Percentiles rank a stretch among this genome's conserved stretches.
Conservation (phyloP, 108 stramenopile genomes). For the Mayamaea pseudoterrestris region DNA sequence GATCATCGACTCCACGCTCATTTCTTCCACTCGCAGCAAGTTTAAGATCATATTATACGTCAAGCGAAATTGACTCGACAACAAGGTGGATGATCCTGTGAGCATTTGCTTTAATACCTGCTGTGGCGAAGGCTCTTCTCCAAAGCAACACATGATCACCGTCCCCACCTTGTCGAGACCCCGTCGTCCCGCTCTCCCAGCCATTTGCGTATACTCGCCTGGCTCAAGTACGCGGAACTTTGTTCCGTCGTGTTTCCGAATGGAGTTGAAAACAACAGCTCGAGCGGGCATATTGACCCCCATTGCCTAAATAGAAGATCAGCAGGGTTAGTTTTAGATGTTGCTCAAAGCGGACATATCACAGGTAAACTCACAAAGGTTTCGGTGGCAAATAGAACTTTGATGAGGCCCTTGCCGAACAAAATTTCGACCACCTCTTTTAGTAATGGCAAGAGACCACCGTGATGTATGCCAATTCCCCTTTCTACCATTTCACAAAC, state of each 20-base stretch:
- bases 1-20: constrained; percentile 96
- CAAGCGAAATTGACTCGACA: constrained; percentile 87
- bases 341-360: too few species aligned
- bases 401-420: constrained; percentile 87
- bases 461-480: constrained; percentile 97
- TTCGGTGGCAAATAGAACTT: constrained; percentile 96
- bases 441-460: constrained; percentile 94
- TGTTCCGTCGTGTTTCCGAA: constrained; percentile 92
- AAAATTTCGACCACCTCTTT: constrained; percentile 96
- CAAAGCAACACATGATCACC: constrained; percentile 45
- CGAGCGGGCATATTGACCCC: constrained; percentile 99
- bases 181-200: constrained; percentile 91
- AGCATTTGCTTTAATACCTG: constrained; percentile 69
- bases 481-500: constrained; percentile 77
- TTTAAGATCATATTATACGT: constrained; percentile 98
- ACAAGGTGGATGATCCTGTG: constrained; percentile 82
- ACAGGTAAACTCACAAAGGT: too few species aligned
- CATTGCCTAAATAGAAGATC: too few species aligned
- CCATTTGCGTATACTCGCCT: constrained; percentile 97
- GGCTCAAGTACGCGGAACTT: constrained; percentile 74
- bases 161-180: constrained; percentile 93
- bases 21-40: constrained; percentile 87
- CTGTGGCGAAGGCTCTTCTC: constrained; percentile 64
- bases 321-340: too few species aligned
- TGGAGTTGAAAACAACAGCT: constrained; percentile 85